phyloP scores from a whole-genome alignment of 2,329 filamentous ascomycete genomes.

The Reticulascus tulasneorum region DNA sequence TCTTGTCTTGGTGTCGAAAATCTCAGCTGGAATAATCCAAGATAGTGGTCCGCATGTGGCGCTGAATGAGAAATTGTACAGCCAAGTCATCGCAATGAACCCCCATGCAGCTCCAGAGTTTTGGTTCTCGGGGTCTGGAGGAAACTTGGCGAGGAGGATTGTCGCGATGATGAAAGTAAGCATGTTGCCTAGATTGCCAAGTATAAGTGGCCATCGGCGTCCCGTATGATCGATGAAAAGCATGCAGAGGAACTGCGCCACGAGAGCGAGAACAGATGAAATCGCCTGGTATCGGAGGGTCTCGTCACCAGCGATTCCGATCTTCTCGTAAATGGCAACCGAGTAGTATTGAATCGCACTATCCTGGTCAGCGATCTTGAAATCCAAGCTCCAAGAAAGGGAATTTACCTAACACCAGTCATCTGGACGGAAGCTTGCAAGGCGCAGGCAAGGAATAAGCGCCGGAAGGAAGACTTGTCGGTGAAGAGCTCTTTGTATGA shows the following conservation, averaged over 20 bases:
- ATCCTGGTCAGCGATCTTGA: conserved; percentile 27
- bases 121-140: conserved; percentile 45
- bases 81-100: conserved; percentile 71
- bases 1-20: conserved; percentile 73
- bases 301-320: conserved; percentile 61
- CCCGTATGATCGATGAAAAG: conserved; percentile 66
- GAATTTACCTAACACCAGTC: conserved; percentile 10
- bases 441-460: conserved; percentile 65
- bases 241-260: conserved; percentile 67
- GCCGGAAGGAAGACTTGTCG: conserved; percentile 59
- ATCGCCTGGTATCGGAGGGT: conserved; percentile 75
- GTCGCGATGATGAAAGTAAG: conserved; percentile 69
- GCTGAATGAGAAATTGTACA: conserved; percentile 76
- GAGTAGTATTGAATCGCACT: conserved; percentile 74
- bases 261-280: conserved; percentile 64
- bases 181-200: conserved; percentile 68
- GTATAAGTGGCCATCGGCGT: conserved; percentile 67
- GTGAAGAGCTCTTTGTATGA: conserved; percentile 67
- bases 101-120: conserved; percentile 54
- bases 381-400: neutral
- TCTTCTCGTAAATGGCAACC: conserved; percentile 61
- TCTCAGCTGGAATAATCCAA: conserved; percentile 63
- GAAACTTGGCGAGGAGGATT: conserved; percentile 50
- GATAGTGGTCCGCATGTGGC: conserved; percentile 64
- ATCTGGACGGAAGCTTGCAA: conserved; percentile 17